Base-by-base conservation (phyloP, 129 eudicot genomes). In the Tagetes erecta region DNA sequence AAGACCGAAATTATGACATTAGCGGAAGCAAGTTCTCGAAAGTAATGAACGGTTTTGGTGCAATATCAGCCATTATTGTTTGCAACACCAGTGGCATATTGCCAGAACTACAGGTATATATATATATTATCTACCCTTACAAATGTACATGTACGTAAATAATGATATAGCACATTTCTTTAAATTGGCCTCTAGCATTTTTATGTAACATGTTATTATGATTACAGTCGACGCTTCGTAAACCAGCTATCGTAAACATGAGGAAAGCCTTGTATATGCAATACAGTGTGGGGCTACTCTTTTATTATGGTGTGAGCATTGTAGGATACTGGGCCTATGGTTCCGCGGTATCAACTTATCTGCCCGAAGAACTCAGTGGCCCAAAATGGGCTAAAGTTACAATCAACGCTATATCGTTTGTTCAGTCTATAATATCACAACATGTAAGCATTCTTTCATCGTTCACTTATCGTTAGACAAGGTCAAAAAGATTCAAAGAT, bases 281-380 rank as follows among this genome's bases (percentile, higher is more conserved):
- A 56, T 86, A 73, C 71, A 83, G 79, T 3, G 83, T 77, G 33
- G 90, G 90, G 14, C 67, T 86, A 13, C 41, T 64, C 44, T 64
- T 80, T 39, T 86, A 86, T 51, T 83, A 86, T 51, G 90, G 87
- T 27, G 90, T 86, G 78, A 77, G 87, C 74, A 58, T 86, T 39
- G 77, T 65, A 6, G 90, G 90, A 67, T 86, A 86, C 53, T 80
- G 87, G 87, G 87, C 87, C 4, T 83, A 86, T 66, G 87, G 87
- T 38, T 81, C 90, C 55, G 42, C 73, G 8, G 90, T 86, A 67
- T 83, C 90, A 0, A 78, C 51, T 10, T 86, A 83, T 77, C 79
- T 86, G 8, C 90, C 87, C 14, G 72, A 77, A 58, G 66, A 76
- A 34, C 76, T 86, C 20, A 74, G 77, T 14, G 90, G 85, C 47